A percentile compares a stretch with the other conserved stretches of the same genome.
phyloP scores from a whole-genome alignment of 2,329 filamentous ascomycete genomes.

The Verticillium albo-atrum region DNA sequence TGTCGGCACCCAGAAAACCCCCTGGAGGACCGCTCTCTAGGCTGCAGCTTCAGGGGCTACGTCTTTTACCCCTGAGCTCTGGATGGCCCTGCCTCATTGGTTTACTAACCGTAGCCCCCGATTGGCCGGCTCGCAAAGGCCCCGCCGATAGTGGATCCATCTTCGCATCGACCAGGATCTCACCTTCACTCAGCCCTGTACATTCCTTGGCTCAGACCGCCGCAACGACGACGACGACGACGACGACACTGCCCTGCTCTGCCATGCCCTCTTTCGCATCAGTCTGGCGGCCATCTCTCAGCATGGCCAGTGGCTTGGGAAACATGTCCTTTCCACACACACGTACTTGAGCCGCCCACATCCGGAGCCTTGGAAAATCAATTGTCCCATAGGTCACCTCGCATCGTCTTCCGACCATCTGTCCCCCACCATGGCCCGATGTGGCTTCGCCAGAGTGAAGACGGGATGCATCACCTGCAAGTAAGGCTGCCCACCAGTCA shows the following conservation, averaged over 20 bases:
- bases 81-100: neutral
- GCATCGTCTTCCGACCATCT: neutral
- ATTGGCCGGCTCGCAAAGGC: conserved; percentile 5
- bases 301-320: neutral
- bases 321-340: neutral
- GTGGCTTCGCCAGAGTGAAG: conserved; percentile 13
- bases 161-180: neutral
- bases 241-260: neutral
- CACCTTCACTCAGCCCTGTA: neutral
- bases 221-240: no score
- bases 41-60: no score
- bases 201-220: no score
- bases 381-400: conserved; percentile 2
- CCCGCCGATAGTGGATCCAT: neutral
- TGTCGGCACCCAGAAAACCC: no score
- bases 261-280: neutral
- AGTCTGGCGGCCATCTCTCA: neutral
- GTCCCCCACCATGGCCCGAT: conserved; percentile 3
- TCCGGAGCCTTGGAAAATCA: neutral
- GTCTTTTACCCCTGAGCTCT: conserved; percentile 1
- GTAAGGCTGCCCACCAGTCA: conserved; percentile 8
- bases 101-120: neutral
- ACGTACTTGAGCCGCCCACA: conserved; percentile 1
- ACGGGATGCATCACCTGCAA: conserved; percentile 17
- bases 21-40: no score